Conservation (phyloP, 768 basidiomycete genomes). For the Suillus brevipes region DNA sequence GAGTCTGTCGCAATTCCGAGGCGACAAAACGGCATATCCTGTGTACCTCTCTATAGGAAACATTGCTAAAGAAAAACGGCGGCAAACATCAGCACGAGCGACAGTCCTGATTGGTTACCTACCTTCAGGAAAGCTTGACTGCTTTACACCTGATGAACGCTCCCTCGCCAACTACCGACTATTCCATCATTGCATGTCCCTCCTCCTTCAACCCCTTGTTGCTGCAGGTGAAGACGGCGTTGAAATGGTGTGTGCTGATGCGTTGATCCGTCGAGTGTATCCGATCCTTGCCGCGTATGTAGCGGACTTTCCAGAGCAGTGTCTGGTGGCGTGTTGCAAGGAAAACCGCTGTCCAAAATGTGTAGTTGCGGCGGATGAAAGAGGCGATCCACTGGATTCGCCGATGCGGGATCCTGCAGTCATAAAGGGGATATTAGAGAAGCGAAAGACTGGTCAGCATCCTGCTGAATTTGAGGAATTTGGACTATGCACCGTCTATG, state of each 20-base stretch:
- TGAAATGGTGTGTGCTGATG: slow-evolving; percentile 22
- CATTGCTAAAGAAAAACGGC: slow-evolving; percentile 15
- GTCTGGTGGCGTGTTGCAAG: slow-evolving; percentile 15
- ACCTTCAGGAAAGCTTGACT: slow-evolving; percentile 11
- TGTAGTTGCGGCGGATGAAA: neutral
- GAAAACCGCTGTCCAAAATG: slow-evolving; percentile 15
- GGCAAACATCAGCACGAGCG: no score
- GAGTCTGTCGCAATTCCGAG: no score
- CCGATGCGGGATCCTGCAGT: neutral
- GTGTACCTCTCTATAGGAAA: no score
- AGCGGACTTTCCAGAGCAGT: slow-evolving; percentile 26
- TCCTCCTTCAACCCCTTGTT: slow-evolving; percentile 19
- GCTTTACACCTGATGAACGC: slow-evolving; percentile 4
- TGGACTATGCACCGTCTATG: slow-evolving; percentile 2
- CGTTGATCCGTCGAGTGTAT: slow-evolving; percentile 12
- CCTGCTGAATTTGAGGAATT: slow-evolving; percentile 6
- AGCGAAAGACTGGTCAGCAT: slow-evolving; percentile 6
- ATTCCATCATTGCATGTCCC: slow-evolving; percentile 23
- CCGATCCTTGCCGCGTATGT: slow-evolving; percentile 27
- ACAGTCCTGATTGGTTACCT: slow-evolving; percentile 11
- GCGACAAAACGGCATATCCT: no score
- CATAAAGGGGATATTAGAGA: neutral
- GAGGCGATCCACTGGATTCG: slow-evolving; percentile 6
- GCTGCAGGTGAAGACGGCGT: no score
- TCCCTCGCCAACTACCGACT: slow-evolving; percentile 18